Base-by-base conservation (phyloP, 306 rosid species). In the Trifolium dubium region DNA sequence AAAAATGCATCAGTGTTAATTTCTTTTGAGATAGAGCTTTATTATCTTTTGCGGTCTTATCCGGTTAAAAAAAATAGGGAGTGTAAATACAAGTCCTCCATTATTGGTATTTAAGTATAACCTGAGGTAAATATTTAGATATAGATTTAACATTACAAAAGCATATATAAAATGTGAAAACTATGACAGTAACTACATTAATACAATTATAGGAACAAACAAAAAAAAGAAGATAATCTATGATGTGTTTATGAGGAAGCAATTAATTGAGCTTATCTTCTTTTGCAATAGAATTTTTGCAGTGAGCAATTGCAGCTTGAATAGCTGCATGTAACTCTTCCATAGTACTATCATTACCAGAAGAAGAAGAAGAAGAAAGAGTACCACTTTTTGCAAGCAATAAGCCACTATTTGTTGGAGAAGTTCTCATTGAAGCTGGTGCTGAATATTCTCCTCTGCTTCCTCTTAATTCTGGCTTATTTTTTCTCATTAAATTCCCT, bases 301-400 rank as follows among this genome's bases (percentile, higher is more conserved):
- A 95, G 80, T 95, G 98, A 78, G 99, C 96, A 83, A 95, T 95
- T 31, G 99, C 99, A 70, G 97, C 95, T 86, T 94, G 99, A 86
- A 94, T 92, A 7, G 99, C 99, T 2, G 99, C 92, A 47, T 95
- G 98, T 80, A 95, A 83, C 81, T 95, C 99, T 81, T 95, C 99
- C 98, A 95, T 88, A 74, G 96, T 85, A 68, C 99, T 92, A 62
- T 95, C 96, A 77, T 49, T 88, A 4, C 81, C 14, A 30, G 93
- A 60, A 83, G 93, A 86, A 67, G 84, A 75, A 41, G 87, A n/a
- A 30, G 93, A 55, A 80, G 90, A 85, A 72, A 82, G 72, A 51
- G 84, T n/a, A 6, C 86, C 30, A 3, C 88, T 46, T 11, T 88
- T 77, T 67, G 93, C 87, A 30, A 82, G 72, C n/a, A 88, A 81